Evolutionary conservation across 352 stramenopile genomes (phyloP).

Genomic region (Phytophthora uliginosa): DNA sequence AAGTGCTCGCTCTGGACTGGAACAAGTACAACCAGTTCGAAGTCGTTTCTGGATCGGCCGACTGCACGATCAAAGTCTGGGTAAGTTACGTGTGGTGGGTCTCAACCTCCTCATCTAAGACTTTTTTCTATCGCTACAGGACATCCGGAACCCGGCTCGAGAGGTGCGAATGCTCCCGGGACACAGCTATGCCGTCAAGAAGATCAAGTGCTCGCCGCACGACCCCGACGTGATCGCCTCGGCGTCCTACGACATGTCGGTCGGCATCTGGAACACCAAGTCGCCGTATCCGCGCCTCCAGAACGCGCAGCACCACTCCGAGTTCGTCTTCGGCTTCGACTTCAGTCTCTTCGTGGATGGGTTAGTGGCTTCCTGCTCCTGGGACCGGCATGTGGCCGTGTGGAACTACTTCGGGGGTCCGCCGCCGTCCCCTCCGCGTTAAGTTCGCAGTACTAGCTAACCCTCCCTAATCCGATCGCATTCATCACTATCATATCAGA

Average conservation of each 20-base stretch:
- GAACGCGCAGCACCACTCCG: conserved; percentile 81
- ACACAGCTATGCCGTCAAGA: conserved; percentile 87
- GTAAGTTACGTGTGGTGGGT: conserved; percentile 36
- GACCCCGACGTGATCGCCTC: conserved; percentile 84
- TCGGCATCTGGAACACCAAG: conserved; percentile 90
- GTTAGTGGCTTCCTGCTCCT: conserved; percentile 81
- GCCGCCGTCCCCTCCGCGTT: conserved; percentile 45
- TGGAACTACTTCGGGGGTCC: conserved; percentile 88
- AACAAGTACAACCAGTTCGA: conserved; percentile 95
- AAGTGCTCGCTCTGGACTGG: conserved; percentile 92
- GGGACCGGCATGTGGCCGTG: conserved; percentile 77
- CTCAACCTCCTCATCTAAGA: background rate
- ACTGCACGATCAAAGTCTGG: conserved; percentile 90
- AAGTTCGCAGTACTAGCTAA: conserved; percentile 24
- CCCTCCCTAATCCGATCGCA: conserved; percentile 1
- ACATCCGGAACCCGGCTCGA: conserved; percentile 77
- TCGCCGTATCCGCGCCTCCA: conserved; percentile 83
- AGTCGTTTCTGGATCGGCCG: conserved; percentile 87
- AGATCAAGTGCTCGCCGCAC: conserved; percentile 90
- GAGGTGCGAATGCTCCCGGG: conserved; percentile 80
- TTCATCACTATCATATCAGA: conserved; percentile 2
- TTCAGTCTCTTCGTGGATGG: conserved; percentile 89
- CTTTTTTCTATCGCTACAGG: conserved; percentile 40
- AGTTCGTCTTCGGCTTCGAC: conserved; percentile 91
- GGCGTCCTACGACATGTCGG: conserved; percentile 93